A percentile compares a stretch with the other conserved stretches of the same genome.
Conservation (phyloP, 176 grass and related monocot genomes). For the Pontederia crassipes region DNA sequence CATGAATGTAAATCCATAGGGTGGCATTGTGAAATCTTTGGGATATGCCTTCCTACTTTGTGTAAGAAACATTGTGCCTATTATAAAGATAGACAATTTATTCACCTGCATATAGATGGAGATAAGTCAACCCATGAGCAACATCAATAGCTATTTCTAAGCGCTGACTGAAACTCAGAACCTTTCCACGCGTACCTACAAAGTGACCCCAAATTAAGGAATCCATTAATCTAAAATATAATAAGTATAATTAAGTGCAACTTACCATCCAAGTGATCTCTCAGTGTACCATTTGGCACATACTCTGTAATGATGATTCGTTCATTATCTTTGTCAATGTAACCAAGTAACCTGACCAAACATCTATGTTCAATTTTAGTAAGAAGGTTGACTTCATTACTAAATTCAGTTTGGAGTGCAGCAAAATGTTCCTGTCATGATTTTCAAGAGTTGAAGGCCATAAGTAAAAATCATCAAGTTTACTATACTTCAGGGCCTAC, state of each 20-base stretch:
- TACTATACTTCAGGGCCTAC: background rate
- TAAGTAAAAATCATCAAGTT: background rate
- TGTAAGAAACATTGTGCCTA: no score
- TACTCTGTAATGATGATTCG: conserved; percentile 75
- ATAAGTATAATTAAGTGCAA: conserved; percentile 7
- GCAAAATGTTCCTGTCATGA: conserved; percentile 61
- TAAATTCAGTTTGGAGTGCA: conserved; percentile 64
- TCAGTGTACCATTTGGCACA: conserved; percentile 78
- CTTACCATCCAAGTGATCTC: conserved; percentile 98
- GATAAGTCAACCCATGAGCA: conserved; percentile 92
- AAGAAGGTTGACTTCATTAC: conserved; percentile 78
- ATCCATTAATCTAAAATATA: background rate
- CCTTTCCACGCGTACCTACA: conserved; percentile 51
- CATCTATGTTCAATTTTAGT: conserved; percentile 87
- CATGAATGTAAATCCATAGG: no score
- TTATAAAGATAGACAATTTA: background rate
- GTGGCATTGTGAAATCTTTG: no score
- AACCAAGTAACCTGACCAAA: conserved; percentile 86
- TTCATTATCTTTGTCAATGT: conserved; percentile 60
- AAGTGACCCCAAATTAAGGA: conserved; percentile 19
- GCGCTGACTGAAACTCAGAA: conserved; percentile 73
- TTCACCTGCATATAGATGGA: conserved; percentile 89
- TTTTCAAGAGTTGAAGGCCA: conserved; percentile 1
- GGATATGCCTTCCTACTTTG: no score
- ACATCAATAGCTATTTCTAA: conserved; percentile 92